A percentile compares a stretch with the other conserved stretches of the same genome.
phyloP scores from a whole-genome alignment of 2,329 filamentous ascomycete genomes.

The Colletotrichum siamense region DNA sequence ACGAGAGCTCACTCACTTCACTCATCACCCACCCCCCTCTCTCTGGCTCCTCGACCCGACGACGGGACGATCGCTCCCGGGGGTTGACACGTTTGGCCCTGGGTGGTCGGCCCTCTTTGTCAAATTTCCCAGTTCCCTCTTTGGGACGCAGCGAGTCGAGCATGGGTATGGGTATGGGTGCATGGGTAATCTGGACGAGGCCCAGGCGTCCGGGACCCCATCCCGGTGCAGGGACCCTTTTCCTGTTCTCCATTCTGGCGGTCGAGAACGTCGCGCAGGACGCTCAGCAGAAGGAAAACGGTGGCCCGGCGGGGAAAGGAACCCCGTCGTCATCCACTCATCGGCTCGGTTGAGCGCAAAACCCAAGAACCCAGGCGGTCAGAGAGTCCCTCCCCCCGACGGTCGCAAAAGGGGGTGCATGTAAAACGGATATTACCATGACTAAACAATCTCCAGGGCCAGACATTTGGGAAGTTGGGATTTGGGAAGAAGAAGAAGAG shows the following conservation, averaged over 20 bases:
- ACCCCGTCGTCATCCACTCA: background rate
- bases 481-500: background rate
- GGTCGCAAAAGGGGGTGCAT: background rate
- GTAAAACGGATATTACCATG: background rate
- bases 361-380: background rate
- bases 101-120: background rate
- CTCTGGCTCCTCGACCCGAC: background rate
- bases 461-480: background rate
- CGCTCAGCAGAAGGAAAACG: background rate
- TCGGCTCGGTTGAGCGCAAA: background rate
- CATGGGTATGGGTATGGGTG: background rate
- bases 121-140: background rate
- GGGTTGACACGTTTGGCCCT: constrained; percentile 10
- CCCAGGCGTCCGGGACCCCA: background rate
- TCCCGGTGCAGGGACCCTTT: constrained; percentile 6
- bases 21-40: background rate
- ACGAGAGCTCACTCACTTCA: background rate
- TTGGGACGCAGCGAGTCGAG: background rate
- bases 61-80: constrained; percentile 20
- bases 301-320: background rate
- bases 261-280: background rate
- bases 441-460: background rate
- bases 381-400: background rate
- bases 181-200: background rate
- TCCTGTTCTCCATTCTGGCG: background rate